These are phyloP conservation scores for Wickerhamiella vanderwaltii DNA, from an alignment of 805 yeast species.

Conservation along the genomic window DNA sequence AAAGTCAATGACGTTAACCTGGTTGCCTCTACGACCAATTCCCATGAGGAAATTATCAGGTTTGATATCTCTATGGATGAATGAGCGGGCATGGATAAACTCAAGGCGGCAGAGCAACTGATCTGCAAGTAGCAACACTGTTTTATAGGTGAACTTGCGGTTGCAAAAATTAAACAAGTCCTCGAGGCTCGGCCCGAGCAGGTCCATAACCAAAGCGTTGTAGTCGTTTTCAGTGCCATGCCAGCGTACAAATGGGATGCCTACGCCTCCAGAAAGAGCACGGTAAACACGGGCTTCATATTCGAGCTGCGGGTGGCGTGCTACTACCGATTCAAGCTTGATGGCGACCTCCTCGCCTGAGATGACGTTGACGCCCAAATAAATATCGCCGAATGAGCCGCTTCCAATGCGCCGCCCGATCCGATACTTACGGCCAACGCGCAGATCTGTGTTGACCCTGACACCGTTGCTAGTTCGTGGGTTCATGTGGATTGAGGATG, in stretches of 20 bases:
- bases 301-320: slow-evolving; percentile 93
- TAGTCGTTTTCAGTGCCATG: slow-evolving; percentile 94
- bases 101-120: slow-evolving; percentile 90
- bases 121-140: slow-evolving; percentile 85
- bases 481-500: slow-evolving; percentile 11
- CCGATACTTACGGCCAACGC: slow-evolving; percentile 89
- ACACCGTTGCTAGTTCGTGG: slow-evolving; percentile 11
- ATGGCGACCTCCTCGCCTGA: slow-evolving; percentile 98
- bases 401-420: slow-evolving; percentile 93
- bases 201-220: slow-evolving; percentile 92
- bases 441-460: slow-evolving; percentile 37
- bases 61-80: slow-evolving; percentile 72
- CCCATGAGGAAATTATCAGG: slow-evolving; percentile 83
- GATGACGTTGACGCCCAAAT: slow-evolving; percentile 76
- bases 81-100: slow-evolving; percentile 89
- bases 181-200: slow-evolving; percentile 89
- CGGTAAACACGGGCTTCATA: slow-evolving; percentile 94
- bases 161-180: slow-evolving; percentile 94
- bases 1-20: slow-evolving; percentile 86
- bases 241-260: slow-evolving; percentile 95
- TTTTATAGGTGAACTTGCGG: slow-evolving; percentile 83
- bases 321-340: slow-evolving; percentile 76
- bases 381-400: slow-evolving; percentile 96
- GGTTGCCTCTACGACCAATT: slow-evolving; percentile 87
- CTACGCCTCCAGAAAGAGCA: slow-evolving; percentile 90